These are phyloP conservation scores for Musa beccarii DNA, from an alignment of 176 grass and related monocot species.

Conservation along the genomic window DNA sequence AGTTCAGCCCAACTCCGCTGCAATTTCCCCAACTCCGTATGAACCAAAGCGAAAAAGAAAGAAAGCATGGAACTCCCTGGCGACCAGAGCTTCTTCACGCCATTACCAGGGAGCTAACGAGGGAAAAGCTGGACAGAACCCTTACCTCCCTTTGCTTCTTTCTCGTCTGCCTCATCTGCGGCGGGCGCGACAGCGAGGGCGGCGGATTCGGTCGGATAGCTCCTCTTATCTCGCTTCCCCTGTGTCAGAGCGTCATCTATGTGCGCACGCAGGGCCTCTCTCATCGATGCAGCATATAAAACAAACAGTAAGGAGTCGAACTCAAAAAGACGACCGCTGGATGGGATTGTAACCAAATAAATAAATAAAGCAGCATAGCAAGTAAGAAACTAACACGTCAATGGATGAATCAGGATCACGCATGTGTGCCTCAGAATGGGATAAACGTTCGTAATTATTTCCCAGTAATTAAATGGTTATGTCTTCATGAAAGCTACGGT, in stretches of 20 bases:
- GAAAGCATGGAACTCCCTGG: neutral
- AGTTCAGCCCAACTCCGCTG: constrained; percentile 34
- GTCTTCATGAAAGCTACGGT: no score
- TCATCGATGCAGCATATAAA: no score
- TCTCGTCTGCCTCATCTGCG: constrained; percentile 22
- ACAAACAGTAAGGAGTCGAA: no score
- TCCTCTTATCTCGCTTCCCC: no score
- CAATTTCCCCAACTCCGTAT: neutral
- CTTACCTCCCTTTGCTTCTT: constrained; percentile 62
- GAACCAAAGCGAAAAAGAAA: neutral
- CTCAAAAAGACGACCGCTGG: no score
- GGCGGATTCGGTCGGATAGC: neutral
- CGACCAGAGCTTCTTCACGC: neutral
- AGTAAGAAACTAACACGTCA: neutral
- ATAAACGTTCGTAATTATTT: no score
- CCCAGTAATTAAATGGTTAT: no score
- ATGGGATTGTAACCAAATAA: no score
- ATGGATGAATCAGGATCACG: neutral
- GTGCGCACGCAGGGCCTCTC: no score
- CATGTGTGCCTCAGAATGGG: no score
- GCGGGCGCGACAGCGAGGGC: neutral
- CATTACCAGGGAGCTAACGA: neutral
- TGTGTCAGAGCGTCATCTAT: no score
- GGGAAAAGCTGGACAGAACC: neutral
- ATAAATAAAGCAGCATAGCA: neutral